Base-by-base conservation (phyloP, 352 stramenopile genomes). In the Phytopythium boreale region DNA sequence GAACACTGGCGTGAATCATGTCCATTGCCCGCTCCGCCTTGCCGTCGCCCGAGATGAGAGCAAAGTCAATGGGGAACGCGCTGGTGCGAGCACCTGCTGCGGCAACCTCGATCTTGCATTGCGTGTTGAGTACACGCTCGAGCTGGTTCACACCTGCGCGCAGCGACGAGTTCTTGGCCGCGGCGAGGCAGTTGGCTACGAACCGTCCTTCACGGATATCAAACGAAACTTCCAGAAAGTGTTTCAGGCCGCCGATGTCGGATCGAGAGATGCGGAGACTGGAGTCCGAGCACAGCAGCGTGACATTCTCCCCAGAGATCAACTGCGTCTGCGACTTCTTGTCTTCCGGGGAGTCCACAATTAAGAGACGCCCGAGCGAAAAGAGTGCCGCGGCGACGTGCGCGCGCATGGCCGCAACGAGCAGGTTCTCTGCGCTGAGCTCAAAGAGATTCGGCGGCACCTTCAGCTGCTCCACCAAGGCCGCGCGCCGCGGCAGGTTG, bases 221-320 rank as follows among this genome's bases (percentile, higher is more conserved):
- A 65, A 95, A 95, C 24, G 82, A 87, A n/a, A 95, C 66, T 50
- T 90, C 80, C 20, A 95, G 56, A 64, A 87, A 90, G 61, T 93
- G 79, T 58, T 89, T 73, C 44, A 94, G 64, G 26, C 87, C 87
- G 5, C 82, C 82, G 74, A 92, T 92, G 63, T 95, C 87, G 7
- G 81, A 73, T 7, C 87, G 75, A 2, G 81, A 72, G 10, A 95
- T 74, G 20, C 75, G 80, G 26, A 95, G 75, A 62, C 79, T 90
- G 20, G 82, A 81, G 6, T 78, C 66, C 10, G 82, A 80, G 66
- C 72, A 88, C 24, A 83, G 51, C 50, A 95, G 65, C n/a, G 72
- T 71, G 9, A 93, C 84, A 66, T 79, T 76, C 64, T 95, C 87
- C 26, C 87, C 84, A 27, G 84, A 89, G 14, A 90, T 74, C 8